Conservation (phyloP, 176 grass and related monocot species). For the Aegilops bicornis region DNA sequence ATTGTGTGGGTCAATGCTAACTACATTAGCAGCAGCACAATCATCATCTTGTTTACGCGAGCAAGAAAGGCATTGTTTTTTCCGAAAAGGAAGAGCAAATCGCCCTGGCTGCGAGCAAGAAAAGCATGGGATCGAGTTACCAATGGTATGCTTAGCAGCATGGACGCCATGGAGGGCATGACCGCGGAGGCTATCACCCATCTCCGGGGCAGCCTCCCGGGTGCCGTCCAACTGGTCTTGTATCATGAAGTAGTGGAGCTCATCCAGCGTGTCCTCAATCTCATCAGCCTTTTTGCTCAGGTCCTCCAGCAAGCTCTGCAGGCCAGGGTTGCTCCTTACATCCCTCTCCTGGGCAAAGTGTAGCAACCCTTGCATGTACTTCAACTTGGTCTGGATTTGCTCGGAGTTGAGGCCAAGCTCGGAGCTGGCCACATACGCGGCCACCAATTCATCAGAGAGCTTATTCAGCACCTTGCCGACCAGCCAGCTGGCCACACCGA, state of each 20-base stretch:
- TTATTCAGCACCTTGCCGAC: neutral
- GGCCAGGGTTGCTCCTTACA: neutral
- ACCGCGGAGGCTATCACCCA: neutral
- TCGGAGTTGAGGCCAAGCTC: no score
- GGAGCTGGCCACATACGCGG: neutral
- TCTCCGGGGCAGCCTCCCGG: neutral
- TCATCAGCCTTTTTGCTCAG: constrained; percentile 6
- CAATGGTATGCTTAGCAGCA: neutral
- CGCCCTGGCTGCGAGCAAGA: neutral
- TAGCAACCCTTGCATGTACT: neutral
- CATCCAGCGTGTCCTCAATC: neutral
- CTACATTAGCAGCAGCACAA: neutral
- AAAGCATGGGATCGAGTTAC: constrained; percentile 24
- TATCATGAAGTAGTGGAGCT: constrained; percentile 29
- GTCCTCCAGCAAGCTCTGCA: neutral
- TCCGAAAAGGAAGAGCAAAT: no score
- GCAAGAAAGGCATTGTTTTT: neutral
- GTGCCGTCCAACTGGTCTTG: constrained; percentile 27
- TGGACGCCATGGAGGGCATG: neutral
- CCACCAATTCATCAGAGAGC: neutral
- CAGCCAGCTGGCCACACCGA: neutral
- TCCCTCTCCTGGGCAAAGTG: neutral
- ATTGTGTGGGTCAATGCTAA: neutral
- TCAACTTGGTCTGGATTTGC: neutral
- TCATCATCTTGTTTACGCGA: neutral